Percentiles rank a stretch among this genome's conserved stretches.
phyloP scores from a whole-genome alignment of 225 moss, liverwort and hornwort species.

The Sphagnum tenellum region DNA sequence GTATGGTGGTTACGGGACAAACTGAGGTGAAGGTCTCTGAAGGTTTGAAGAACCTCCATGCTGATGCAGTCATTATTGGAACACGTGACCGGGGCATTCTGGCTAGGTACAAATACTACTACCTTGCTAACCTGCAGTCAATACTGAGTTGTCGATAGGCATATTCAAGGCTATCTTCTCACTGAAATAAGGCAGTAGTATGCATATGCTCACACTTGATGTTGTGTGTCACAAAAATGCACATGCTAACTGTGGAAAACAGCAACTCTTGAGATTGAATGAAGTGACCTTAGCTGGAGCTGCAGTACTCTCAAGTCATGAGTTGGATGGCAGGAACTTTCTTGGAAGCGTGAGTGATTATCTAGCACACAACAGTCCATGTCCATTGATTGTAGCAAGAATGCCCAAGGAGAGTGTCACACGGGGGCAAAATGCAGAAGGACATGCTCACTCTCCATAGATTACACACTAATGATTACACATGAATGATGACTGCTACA shows the following conservation, averaged over 20 bases:
- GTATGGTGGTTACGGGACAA: constrained; percentile 76
- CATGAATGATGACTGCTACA: too few species aligned
- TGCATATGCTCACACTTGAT: background rate
- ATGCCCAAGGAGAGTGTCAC: constrained; percentile 17
- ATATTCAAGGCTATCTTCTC: background rate
- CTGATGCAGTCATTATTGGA: constrained; percentile 88
- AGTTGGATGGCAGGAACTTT: constrained; percentile 42
- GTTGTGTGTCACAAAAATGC: background rate
- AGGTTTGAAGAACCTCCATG: constrained; percentile 58
- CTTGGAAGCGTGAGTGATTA: constrained; percentile 80
- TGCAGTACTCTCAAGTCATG: too few species aligned
- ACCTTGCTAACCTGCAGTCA: too few species aligned
- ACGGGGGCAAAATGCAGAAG: constrained; percentile 7
- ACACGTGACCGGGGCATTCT: constrained; percentile 69
- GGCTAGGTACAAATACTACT: constrained; percentile 38
- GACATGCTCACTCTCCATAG: constrained; percentile 1
- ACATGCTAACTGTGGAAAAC: too few species aligned
- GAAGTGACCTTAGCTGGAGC: too few species aligned
- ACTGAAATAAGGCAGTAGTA: background rate
- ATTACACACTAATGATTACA: too few species aligned
- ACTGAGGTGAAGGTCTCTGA: constrained; percentile 77
- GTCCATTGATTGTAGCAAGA: constrained; percentile 86
- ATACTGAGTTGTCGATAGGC: too few species aligned
- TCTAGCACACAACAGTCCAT: constrained; percentile 82
- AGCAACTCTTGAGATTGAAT: too few species aligned